Percentiles rank a stretch among this genome's conserved stretches.
phyloP scores from a whole-genome alignment of 148 eudicot genomes.

The Oxyria digyna region DNA sequence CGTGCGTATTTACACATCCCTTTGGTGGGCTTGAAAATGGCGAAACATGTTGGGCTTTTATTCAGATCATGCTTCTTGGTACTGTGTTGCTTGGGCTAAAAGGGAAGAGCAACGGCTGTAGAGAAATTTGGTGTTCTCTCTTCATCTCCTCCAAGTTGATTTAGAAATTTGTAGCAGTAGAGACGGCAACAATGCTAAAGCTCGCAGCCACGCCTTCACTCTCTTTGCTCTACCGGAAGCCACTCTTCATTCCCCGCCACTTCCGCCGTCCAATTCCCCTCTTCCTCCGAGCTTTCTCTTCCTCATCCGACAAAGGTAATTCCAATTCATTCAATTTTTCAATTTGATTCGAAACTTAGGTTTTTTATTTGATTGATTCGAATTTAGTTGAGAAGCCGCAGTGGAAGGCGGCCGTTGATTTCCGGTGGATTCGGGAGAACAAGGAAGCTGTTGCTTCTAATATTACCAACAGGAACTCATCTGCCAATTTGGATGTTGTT shows the following conservation, averaged over 20 bases:
- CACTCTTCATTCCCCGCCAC: conserved; percentile 11
- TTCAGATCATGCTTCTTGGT: too few relatives aligned
- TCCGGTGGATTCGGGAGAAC: conserved; percentile 79
- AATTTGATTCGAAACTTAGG: not conserved
- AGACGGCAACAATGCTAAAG: conserved; percentile 17
- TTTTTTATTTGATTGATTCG: not conserved
- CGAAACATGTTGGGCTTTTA: too few relatives aligned
- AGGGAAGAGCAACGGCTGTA: too few relatives aligned
- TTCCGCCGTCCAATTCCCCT: conserved; percentile 18
- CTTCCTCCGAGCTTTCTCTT: conserved; percentile 27
- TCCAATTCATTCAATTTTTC: not conserved
- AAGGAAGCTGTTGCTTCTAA: conserved; percentile 56
- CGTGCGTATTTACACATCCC: too few relatives aligned
- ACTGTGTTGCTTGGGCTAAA: too few relatives aligned
- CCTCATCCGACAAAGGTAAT: conserved; percentile 29
- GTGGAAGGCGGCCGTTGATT: conserved; percentile 94
- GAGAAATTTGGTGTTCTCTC: too few relatives aligned
- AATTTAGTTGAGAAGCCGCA: conserved; percentile 45
- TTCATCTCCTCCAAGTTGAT: not conserved
- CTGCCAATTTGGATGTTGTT: conserved; percentile 73
- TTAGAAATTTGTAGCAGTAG: not conserved
- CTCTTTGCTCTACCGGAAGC: conserved; percentile 14
- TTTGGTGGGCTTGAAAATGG: too few relatives aligned
- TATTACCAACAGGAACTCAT: conserved; percentile 54
- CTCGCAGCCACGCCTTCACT: conserved; percentile 28